Evolutionary conservation across 2,329 filamentous ascomycete genomes (phyloP).

Genomic region (Ophiostoma quercus): DNA sequence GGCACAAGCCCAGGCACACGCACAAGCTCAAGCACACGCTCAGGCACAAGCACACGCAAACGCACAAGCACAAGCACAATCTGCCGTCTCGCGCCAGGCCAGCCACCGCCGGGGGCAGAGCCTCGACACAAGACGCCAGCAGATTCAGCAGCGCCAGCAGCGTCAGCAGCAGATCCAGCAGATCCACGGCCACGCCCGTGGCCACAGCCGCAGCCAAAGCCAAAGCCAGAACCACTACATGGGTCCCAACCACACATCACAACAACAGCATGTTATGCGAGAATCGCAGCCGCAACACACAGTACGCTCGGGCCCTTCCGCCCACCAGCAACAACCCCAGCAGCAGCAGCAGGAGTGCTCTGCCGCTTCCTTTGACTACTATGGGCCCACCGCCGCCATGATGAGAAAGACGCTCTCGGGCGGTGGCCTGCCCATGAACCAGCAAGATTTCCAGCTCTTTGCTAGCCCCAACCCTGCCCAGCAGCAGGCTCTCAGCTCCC

Average conservation of each 20-base stretch:
- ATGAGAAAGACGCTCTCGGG: slow-evolving; percentile 41
- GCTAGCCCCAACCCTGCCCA: slow-evolving; percentile 35
- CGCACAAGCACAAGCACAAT: slow-evolving; percentile 35
- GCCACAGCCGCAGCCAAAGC: slow-evolving; percentile 34
- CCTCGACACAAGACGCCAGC: slow-evolving; percentile 66
- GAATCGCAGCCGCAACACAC: slow-evolving; percentile 84
- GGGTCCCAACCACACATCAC: slow-evolving; percentile 39
- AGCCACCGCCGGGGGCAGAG: slow-evolving; percentile 79
- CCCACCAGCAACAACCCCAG: slow-evolving; percentile 26
- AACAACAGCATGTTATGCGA: slow-evolving; percentile 70
- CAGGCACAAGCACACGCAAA: slow-evolving; percentile 10
- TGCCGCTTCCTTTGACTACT: slow-evolving; percentile 46
- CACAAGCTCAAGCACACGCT: slow-evolving; percentile 19
- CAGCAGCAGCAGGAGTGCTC: slow-evolving; percentile 27
- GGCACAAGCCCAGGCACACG: slow-evolving; percentile 18
- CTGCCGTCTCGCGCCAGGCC: slow-evolving; percentile 37
- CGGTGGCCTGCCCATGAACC: slow-evolving; percentile 29
- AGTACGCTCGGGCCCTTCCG: slow-evolving; percentile 63
- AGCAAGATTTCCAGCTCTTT: slow-evolving; percentile 49
- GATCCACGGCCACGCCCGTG: slow-evolving; percentile 23
- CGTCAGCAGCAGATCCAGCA: slow-evolving; percentile 27
- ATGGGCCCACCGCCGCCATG: slow-evolving; percentile 41
- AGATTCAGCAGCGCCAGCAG: slow-evolving; percentile 38
- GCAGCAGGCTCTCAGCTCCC: slow-evolving; percentile 40
- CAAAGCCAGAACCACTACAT: slow-evolving; percentile 32